phyloP scores from a whole-genome alignment of 306 rosid species.

The Ziziphus jujuba region DNA sequence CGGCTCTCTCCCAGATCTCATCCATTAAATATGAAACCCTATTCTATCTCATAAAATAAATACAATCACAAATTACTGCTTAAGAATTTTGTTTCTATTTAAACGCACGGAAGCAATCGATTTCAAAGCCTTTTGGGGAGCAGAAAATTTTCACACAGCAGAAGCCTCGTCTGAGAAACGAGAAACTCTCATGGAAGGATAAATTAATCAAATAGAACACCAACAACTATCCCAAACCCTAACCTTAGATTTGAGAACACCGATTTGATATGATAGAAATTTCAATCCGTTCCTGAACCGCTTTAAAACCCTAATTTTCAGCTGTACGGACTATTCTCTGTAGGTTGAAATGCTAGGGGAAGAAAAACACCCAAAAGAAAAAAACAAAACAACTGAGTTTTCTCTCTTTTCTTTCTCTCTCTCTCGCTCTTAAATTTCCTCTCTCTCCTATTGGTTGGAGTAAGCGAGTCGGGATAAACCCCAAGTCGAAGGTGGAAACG shows the following conservation, averaged over 20 bases:
- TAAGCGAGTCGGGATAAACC: slow-evolving; percentile 57
- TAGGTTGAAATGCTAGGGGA: slow-evolving; percentile 30
- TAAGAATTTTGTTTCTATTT: not conserved
- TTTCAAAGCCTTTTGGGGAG: not conserved
- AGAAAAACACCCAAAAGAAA: not conserved
- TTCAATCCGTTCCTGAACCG: slow-evolving; percentile 5
- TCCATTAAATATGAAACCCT: slow-evolving; percentile 70
- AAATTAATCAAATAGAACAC: not conserved
- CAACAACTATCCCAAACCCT: slow-evolving; percentile 8
- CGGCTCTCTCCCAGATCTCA: slow-evolving; percentile 97
- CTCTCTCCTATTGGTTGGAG: slow-evolving; percentile 38
- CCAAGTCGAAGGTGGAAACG: slow-evolving; percentile 15
- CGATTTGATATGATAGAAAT: slow-evolving; percentile 7
- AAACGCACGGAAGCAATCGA: not conserved
- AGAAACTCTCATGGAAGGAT: not conserved
- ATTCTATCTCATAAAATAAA: slow-evolving; percentile 53
- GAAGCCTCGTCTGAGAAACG: not conserved
- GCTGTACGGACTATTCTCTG: slow-evolving; percentile 30
- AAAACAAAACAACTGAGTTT: slow-evolving; percentile 8
- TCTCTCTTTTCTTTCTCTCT: slow-evolving; percentile 20
- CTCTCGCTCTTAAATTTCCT: slow-evolving; percentile 18
- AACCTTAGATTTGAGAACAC: slow-evolving; percentile 9
- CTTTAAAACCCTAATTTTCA: slow-evolving; percentile 40
- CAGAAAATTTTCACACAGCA: not conserved
- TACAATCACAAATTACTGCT: not conserved